A percentile compares a stretch with the other conserved stretches of the same genome.
phyloP scores from a whole-genome alignment of 441 rosid genomes.

The Theobroma grandiflorum region DNA sequence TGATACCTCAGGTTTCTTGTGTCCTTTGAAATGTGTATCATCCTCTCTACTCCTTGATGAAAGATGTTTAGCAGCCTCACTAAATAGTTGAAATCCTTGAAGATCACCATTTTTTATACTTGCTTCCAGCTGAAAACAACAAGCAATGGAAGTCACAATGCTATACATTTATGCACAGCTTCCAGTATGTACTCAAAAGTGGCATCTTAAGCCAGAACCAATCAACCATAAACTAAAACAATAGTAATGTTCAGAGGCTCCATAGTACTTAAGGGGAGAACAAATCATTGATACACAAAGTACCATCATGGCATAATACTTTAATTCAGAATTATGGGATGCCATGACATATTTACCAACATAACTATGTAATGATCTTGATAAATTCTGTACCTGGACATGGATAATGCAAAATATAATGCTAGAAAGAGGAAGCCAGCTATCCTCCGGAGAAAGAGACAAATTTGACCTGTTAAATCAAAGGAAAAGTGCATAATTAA shows the following conservation, averaged over 20 bases:
- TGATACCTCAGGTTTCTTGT: slow-evolving; percentile 52
- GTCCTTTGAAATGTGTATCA: slow-evolving; percentile 39
- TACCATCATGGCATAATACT: background rate
- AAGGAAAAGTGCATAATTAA: slow-evolving; percentile 18
- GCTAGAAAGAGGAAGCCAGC: slow-evolving; percentile 95
- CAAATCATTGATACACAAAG: background rate
- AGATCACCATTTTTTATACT: slow-evolving; percentile 87
- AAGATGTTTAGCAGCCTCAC: slow-evolving; percentile 44
- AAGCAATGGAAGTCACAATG: slow-evolving; percentile 10
- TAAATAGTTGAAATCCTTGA: slow-evolving; percentile 67
- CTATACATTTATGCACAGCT: background rate
- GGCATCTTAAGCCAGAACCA: background rate
- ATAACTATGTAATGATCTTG: background rate
- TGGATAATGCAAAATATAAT: slow-evolving; percentile 80
- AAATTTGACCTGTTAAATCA: slow-evolving; percentile 66
- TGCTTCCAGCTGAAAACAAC: slow-evolving; percentile 73
- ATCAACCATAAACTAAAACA: background rate
- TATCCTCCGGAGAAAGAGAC: slow-evolving; percentile 86
- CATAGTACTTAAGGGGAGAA: background rate
- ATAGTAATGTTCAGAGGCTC: background rate
- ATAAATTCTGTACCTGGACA: slow-evolving; percentile 66
- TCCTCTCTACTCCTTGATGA: slow-evolving; percentile 43
- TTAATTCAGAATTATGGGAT: background rate
- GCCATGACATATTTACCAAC: background rate
- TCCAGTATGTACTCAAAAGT: background rate